Percentiles rank a stretch among this genome's conserved stretches.
These are phyloP conservation scores for Hypoxylon sp. DNA, from an alignment of 2,329 filamentous ascomycete genomes.

Conservation along the genomic window DNA sequence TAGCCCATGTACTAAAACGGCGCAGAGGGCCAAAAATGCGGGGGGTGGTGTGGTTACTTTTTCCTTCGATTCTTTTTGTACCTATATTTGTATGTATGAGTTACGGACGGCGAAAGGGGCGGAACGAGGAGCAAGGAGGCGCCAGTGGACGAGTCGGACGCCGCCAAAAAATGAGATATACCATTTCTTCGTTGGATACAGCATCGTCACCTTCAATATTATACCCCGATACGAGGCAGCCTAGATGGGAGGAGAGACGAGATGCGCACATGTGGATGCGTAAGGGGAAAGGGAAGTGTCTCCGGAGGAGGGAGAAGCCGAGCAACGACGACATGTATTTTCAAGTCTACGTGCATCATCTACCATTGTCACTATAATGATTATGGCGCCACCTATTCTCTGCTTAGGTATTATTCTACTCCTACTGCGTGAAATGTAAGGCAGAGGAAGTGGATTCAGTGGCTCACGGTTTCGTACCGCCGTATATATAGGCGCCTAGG, in stretches of 20 bases:
- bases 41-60: neutral
- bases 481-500: neutral
- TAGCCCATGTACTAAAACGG: neutral
- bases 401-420: neutral
- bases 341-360: constrained; percentile 8
- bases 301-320: constrained; percentile 5
- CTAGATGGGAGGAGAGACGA: constrained; percentile 5
- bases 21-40: neutral
- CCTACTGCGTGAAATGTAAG: neutral
- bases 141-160: constrained; percentile 8
- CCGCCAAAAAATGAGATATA: neutral
- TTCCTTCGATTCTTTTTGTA: constrained; percentile 16
- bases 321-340: constrained; percentile 28
- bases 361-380: constrained; percentile 13
- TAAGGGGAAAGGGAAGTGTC: constrained; percentile 2
- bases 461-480: constrained; percentile 12
- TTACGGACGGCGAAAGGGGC: neutral
- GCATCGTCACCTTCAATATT: constrained; percentile 21
- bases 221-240: constrained; percentile 34
- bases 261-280: neutral
- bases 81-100: constrained; percentile 21
- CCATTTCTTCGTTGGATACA: constrained; percentile 5
- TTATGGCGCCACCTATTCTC: constrained; percentile 6
- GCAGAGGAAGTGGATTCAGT: constrained; percentile 12
- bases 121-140: constrained; percentile 2